phyloP scores from a whole-genome alignment of 805 yeast species.

The Barnettozyma salicaria region DNA sequence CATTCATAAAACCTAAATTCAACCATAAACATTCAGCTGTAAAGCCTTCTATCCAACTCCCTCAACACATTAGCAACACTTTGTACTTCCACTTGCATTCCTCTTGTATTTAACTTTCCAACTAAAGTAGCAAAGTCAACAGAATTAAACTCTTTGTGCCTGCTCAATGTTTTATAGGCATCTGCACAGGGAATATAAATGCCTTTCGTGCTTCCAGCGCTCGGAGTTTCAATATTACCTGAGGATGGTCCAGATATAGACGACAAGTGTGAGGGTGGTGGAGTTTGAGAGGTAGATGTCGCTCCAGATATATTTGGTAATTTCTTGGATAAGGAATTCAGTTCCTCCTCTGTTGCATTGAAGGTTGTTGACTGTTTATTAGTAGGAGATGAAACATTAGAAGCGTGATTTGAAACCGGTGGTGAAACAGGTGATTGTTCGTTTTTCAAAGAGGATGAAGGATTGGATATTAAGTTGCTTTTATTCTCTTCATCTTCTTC shows the following conservation, averaged over 20 bases:
- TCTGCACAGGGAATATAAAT: conserved; percentile 83
- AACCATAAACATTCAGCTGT: conserved; percentile 11
- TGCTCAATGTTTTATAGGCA: conserved; percentile 79
- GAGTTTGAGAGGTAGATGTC: conserved; percentile 9
- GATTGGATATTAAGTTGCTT: background rate
- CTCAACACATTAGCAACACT: conserved; percentile 80
- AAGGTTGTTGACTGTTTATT: conserved; percentile 4
- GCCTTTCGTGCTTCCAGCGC: conserved; percentile 25
- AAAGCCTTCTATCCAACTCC: conserved; percentile 57
- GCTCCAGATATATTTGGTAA: background rate
- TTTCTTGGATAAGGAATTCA: conserved; percentile 19
- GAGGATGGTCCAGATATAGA: conserved; percentile 2
- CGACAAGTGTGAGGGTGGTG: conserved; percentile 1
- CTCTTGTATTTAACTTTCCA: conserved; percentile 69
- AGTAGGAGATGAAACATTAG: conserved; percentile 26
- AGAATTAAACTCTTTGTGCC: conserved; percentile 70
- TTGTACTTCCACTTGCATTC: conserved; percentile 89
- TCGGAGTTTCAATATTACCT: background rate
- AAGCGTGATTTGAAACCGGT: conserved; percentile 22
- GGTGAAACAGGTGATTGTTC: conserved; percentile 26
- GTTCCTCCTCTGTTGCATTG: conserved; percentile 20
- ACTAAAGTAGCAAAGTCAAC: conserved; percentile 73
- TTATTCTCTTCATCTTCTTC: conserved; percentile 13
- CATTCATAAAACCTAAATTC: background rate
- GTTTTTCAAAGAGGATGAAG: background rate